Base-by-base conservation (phyloP, 2,329 filamentous ascomycete genomes). In the Curvularia hawaiiensis region DNA sequence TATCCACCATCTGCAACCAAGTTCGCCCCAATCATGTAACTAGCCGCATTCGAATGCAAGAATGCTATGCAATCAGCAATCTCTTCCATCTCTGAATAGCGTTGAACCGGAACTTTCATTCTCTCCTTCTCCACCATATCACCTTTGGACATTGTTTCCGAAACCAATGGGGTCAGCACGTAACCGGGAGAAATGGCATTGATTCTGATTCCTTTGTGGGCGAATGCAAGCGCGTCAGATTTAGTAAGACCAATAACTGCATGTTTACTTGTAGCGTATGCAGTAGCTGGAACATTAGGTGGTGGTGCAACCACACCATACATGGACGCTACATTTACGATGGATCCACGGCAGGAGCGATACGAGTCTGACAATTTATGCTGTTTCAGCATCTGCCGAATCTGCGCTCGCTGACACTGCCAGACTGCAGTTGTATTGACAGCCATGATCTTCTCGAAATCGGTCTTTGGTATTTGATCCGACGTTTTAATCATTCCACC, bases 11-110 rank as follows among this genome's bases (percentile, higher is more conserved):
- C 84, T 43, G 89, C 84, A 52, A 90, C 84, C 60, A 91, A 78
- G 60, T 89, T 88, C n/a, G 88, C 82, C 0, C 89, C 90, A 0
- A 88, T 91, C 61, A 92, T 84, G 66, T 92, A 91, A 3, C 79
- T 82, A 0, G 86, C 87, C 68, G 92, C 90, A 28, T 91, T 87
- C 58, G 87, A 90, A 2, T 87, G 88, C 45, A 92, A 73, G 70
- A 88, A 92, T 18, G 88, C 81, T 60, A 85, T 87, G 26, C 88
- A 88, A 67, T 90, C 90, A 2, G 87, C 89, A 35, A 92, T 83
- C 71, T 92, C 90, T 10, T 81, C 78, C 1, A 85, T 82, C n/a
- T 82, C 82, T 1, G 83, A 66, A 31, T 84, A 67, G 9, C 83
- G 77, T n/a, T 76, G 72, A 46, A 85, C 61, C 0, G 83, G 81